Percentiles rank a stretch among this genome's conserved stretches.
phyloP scores from a whole-genome alignment of 2,329 filamentous ascomycete species.

The Fusarium burgessii region DNA sequence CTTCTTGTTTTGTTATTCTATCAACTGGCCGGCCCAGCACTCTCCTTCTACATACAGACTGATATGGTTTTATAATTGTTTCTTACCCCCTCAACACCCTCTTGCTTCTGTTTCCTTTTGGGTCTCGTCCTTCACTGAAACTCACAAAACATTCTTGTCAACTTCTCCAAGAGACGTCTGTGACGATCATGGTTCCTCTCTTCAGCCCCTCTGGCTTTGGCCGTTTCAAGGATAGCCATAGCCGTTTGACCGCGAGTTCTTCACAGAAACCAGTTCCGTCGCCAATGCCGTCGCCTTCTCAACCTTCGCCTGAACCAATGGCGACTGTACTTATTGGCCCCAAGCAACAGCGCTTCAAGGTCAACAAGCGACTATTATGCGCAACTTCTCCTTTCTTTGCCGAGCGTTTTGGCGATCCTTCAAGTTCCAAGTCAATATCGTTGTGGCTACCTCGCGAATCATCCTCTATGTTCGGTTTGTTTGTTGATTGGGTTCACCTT shows the following conservation, averaged over 20 bases:
- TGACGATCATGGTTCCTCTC: conserved; percentile 41
- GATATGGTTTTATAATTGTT: conserved; percentile 31
- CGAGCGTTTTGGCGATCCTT: conserved; percentile 56
- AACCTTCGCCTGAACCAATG: conserved; percentile 41
- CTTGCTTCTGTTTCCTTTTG: conserved; percentile 27
- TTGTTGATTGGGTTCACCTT: conserved; percentile 65
- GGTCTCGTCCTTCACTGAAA: conserved; percentile 35
- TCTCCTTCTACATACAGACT: conserved; percentile 23
- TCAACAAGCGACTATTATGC: conserved; percentile 61
- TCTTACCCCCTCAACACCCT: conserved; percentile 32
- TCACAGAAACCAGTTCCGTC: conserved; percentile 43
- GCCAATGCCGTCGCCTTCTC: conserved; percentile 36
- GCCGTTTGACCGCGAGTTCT: conserved; percentile 20
- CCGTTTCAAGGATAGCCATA: conserved; percentile 36
- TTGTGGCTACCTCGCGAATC: conserved; percentile 61
- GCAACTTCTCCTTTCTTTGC: conserved; percentile 62
- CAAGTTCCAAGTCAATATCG: conserved; percentile 47
- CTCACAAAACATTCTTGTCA: conserved; percentile 13
- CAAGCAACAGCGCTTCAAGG: conserved; percentile 55
- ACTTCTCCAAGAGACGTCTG: conserved; percentile 13
- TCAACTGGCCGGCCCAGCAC: conserved; percentile 43
- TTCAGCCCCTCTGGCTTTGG: conserved; percentile 41
- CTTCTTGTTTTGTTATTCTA: conserved; percentile 32
- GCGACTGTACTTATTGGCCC: conserved; percentile 58
- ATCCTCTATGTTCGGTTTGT: conserved; percentile 65